phyloP scores from a whole-genome alignment of 805 yeast species.

The Sugiyamaella marilandica region DNA sequence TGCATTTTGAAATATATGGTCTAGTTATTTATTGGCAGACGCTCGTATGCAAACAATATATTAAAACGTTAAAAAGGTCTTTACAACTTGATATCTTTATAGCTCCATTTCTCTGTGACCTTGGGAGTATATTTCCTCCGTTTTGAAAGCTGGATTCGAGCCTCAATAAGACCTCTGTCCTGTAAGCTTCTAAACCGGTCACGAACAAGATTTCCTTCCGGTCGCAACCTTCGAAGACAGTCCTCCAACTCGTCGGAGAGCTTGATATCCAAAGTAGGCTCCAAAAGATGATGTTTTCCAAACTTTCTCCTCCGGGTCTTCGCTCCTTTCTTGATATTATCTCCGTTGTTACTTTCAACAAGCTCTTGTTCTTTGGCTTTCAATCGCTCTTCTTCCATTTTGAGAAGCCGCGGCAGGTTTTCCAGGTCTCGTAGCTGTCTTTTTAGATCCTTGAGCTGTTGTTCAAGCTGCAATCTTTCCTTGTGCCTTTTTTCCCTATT shows the following conservation, averaged over 20 bases:
- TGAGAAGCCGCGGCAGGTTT: slow-evolving; percentile 34
- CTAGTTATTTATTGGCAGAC: not conserved
- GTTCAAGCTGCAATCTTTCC: slow-evolving; percentile 42
- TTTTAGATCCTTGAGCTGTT: slow-evolving; percentile 56
- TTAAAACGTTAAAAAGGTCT: not conserved
- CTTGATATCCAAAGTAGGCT: slow-evolving; percentile 62
- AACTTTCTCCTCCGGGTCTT: slow-evolving; percentile 32
- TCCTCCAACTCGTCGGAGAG: slow-evolving; percentile 84
- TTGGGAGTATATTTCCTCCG: slow-evolving; percentile 65
- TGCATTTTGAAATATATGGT: slow-evolving; percentile 25
- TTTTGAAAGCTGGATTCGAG: slow-evolving; percentile 66
- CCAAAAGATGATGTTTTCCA: slow-evolving; percentile 44
- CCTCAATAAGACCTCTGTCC: slow-evolving; percentile 79
- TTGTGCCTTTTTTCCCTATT: slow-evolving; percentile 62
- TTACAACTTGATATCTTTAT: slow-evolving; percentile 60
- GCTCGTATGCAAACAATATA: not conserved
- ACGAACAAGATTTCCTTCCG: slow-evolving; percentile 83
- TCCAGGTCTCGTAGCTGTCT: slow-evolving; percentile 55
- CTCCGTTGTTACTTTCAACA: slow-evolving; percentile 5
- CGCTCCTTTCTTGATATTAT: slow-evolving; percentile 17
- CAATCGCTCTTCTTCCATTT: slow-evolving; percentile 19
- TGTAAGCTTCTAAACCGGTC: slow-evolving; percentile 81
- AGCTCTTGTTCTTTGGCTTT: slow-evolving; percentile 16
- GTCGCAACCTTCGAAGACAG: slow-evolving; percentile 74
- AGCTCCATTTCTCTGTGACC: slow-evolving; percentile 87